Percentiles rank a stretch among this genome's conserved stretches.
These are phyloP conservation scores for Boletellus sp. DNA, from an alignment of 768 basidiomycete genomes.

Conservation along the genomic window DNA sequence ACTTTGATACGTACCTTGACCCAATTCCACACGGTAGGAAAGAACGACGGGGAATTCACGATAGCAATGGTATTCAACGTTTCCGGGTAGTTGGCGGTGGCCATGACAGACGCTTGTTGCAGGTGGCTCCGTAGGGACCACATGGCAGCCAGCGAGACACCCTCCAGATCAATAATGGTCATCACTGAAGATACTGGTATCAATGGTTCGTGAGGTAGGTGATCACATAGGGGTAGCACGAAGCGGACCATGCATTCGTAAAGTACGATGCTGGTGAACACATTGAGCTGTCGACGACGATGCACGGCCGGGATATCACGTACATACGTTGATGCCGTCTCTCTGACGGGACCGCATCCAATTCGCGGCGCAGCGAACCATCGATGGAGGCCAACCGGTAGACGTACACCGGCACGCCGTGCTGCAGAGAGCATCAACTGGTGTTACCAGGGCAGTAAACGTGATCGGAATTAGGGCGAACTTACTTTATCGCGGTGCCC, in stretches of 20 bases:
- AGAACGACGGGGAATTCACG: slow-evolving; percentile 80
- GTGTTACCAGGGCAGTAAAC: not conserved
- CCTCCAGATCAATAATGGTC: slow-evolving; percentile 70
- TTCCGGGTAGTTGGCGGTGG: slow-evolving; percentile 81
- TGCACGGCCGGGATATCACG: slow-evolving; percentile 19
- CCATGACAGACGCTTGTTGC: slow-evolving; percentile 69
- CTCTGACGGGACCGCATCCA: slow-evolving; percentile 49
- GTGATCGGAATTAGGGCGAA: not conserved
- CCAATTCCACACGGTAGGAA: slow-evolving; percentile 82
- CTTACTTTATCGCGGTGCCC: slow-evolving; percentile 71
- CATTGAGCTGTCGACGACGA: not conserved
- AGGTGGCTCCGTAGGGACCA: slow-evolving; percentile 71
- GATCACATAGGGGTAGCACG: slow-evolving; percentile 57
- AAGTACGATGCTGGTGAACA: slow-evolving; percentile 48
- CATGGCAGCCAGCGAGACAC: slow-evolving; percentile 57
- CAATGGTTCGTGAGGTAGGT: slow-evolving; percentile 50
- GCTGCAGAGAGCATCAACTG: slow-evolving; percentile 32
- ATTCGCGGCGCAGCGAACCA: slow-evolving; percentile 50
- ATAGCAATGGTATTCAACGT: slow-evolving; percentile 64
- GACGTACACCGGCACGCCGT: slow-evolving; percentile 73
- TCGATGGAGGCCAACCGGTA: slow-evolving; percentile 65
- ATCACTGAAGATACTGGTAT: slow-evolving; percentile 59
- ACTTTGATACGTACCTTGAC: slow-evolving; percentile 50
- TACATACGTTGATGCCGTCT: slow-evolving; percentile 71
- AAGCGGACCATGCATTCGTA: slow-evolving; percentile 69